Conservation (phyloP, 2,329 filamentous ascomycete species). For the Acrocalymma vagum region DNA sequence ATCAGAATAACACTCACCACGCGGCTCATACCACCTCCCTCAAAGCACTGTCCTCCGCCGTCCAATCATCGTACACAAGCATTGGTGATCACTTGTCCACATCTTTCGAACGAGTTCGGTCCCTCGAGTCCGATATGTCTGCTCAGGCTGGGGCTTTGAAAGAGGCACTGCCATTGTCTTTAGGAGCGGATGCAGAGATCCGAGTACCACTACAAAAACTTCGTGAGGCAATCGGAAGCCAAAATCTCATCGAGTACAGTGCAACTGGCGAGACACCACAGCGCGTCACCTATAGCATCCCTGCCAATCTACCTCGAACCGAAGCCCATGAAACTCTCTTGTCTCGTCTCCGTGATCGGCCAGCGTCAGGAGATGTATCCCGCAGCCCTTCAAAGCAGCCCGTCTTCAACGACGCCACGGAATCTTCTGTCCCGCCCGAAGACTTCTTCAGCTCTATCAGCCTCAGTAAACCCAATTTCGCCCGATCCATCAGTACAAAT, state of each 20-base stretch:
- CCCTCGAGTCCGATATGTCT: slow-evolving; percentile 74
- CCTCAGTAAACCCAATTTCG: slow-evolving; percentile 28
- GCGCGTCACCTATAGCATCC: slow-evolving; percentile 82
- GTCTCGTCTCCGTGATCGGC: slow-evolving; percentile 53
- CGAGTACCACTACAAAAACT: slow-evolving; percentile 76
- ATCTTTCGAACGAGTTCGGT: slow-evolving; percentile 72
- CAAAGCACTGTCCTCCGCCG: slow-evolving; percentile 69
- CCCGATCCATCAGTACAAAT: slow-evolving; percentile 35
- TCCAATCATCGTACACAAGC: slow-evolving; percentile 76
- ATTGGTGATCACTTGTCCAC: slow-evolving; percentile 75
- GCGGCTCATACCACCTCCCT: slow-evolving; percentile 73
- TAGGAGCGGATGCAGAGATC: slow-evolving; percentile 64
- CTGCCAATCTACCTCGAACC: slow-evolving; percentile 80
- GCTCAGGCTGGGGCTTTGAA: slow-evolving; percentile 66
- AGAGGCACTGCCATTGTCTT: slow-evolving; percentile 67
- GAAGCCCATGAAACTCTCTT: slow-evolving; percentile 67
- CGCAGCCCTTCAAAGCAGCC: slow-evolving; percentile 59
- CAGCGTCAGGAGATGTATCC: slow-evolving; percentile 34
- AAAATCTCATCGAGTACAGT: slow-evolving; percentile 78
- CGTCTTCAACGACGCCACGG: slow-evolving; percentile 61
- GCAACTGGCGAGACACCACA: slow-evolving; percentile 87
- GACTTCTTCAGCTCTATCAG: slow-evolving; percentile 35
- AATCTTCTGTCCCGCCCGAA: slow-evolving; percentile 42
- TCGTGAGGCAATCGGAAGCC: slow-evolving; percentile 71
- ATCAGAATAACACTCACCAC: slow-evolving; percentile 82